Evolutionary conservation across 2,329 filamentous ascomycete genomes (phyloP).

Genomic region (Botrytis medusae): DNA sequence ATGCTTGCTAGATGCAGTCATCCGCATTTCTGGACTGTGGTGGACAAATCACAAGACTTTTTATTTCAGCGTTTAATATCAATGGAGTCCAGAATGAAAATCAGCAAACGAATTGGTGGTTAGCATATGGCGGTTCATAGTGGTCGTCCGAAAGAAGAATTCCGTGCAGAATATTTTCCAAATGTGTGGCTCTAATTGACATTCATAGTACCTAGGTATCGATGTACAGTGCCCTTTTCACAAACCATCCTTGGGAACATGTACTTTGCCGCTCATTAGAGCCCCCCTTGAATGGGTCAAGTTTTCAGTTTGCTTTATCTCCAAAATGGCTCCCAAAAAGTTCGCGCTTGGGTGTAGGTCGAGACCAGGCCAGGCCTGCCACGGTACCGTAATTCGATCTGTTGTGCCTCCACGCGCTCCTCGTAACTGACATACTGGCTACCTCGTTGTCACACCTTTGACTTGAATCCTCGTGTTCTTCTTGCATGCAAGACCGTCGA

Average conservation of each 20-base stretch:
- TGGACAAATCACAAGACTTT: constrained; percentile 22
- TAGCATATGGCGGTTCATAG: constrained; percentile 11
- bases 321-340: neutral
- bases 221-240: constrained; percentile 10
- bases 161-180: constrained; percentile 4
- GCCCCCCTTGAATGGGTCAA: neutral
- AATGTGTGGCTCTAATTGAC: constrained; percentile 14
- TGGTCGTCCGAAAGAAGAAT: constrained; percentile 12
- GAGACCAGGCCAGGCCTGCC: neutral
- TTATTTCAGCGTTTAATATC: constrained; percentile 15
- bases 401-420: constrained; percentile 19
- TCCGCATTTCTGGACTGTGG: constrained; percentile 17
- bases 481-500: constrained; percentile 33
- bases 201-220: neutral
- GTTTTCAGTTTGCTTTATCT: neutral
- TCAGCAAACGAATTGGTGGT: constrained; percentile 6
- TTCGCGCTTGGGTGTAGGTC: constrained; percentile 3
- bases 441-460: constrained; percentile 57
- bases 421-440: constrained; percentile 23
- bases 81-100: constrained; percentile 4
- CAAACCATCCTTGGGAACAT: neutral
- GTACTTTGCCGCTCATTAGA: constrained; percentile 8
- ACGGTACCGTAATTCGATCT: constrained; percentile 20
- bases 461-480: constrained; percentile 59
- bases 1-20: constrained; percentile 23